phyloP scores from a whole-genome alignment of 805 yeast genomes.

The Saccharomycopsis selenospora region DNA sequence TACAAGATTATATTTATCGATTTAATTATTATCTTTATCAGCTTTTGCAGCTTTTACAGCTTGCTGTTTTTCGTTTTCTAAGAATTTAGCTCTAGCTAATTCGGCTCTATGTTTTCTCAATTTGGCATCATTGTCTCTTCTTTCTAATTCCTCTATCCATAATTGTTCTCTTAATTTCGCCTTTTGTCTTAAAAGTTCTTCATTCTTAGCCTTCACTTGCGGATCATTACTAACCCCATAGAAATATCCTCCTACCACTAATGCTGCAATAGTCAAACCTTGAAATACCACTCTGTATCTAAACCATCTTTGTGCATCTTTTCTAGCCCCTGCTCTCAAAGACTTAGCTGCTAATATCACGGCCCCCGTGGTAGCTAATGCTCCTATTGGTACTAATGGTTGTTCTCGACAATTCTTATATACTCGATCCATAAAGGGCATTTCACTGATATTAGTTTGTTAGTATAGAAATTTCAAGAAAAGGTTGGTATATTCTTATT shows the following conservation, averaged over 20 bases:
- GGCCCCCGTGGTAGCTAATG: slow-evolving; percentile 72
- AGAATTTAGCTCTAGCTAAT: slow-evolving; percentile 34
- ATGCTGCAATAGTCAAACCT: slow-evolving; percentile 72
- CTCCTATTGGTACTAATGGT: slow-evolving; percentile 83
- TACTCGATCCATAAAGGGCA: slow-evolving; percentile 50
- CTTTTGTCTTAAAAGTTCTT: slow-evolving; percentile 63
- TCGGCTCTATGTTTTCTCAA: slow-evolving; percentile 64
- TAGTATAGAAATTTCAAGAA: too few relatives aligned
- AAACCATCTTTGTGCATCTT: slow-evolving; percentile 78
- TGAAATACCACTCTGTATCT: slow-evolving; percentile 86
- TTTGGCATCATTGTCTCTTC: slow-evolving; percentile 71
- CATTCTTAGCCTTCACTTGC: slow-evolving; percentile 44
- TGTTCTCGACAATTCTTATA: slow-evolving; percentile 66
- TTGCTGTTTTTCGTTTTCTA: background rate
- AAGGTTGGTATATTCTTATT: too few relatives aligned
- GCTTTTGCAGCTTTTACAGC: background rate
- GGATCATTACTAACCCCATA: slow-evolving; percentile 45
- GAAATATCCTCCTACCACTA: slow-evolving; percentile 70
- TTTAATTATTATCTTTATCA: background rate
- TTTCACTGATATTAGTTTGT: slow-evolving; percentile 26
- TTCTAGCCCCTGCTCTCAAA: slow-evolving; percentile 61
- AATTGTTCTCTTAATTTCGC: slow-evolving; percentile 77
- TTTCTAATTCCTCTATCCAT: slow-evolving; percentile 79
- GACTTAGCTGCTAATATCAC: slow-evolving; percentile 73
- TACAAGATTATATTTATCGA: too few relatives aligned